Conservation (phyloP, 495 filamentous ascomycete species). For the Neurospora sp. region DNA sequence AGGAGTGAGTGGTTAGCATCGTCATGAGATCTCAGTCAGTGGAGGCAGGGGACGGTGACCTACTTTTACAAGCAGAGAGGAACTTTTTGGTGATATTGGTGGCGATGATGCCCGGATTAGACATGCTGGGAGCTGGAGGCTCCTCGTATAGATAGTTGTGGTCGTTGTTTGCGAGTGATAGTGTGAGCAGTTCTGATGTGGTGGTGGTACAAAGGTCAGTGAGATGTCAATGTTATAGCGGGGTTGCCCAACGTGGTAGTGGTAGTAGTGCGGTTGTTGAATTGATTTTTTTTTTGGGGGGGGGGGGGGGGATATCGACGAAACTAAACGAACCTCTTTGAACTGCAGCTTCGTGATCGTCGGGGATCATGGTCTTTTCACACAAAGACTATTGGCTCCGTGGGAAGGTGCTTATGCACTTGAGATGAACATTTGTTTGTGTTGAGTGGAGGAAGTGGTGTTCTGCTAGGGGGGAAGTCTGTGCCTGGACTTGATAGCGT, state of each 20-base stretch:
- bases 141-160: not conserved
- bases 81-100: slow-evolving; percentile 76
- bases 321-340: not conserved
- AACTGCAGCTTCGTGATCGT: not conserved
- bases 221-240: not conserved
- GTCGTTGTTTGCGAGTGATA: slow-evolving; percentile 7
- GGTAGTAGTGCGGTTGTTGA: not conserved
- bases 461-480: not conserved
- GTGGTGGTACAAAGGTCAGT: not conserved
- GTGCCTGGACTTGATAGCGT: not conserved
- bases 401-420: not conserved
- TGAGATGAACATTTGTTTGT: not conserved
- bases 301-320: not conserved
- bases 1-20: not conserved
- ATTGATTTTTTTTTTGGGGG: not conserved
- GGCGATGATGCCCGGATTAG: slow-evolving; percentile 42
- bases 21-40: not conserved
- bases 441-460: not conserved
- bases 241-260: not conserved
- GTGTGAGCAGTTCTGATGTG: slow-evolving; percentile 6
- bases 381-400: too few species aligned
- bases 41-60: slow-evolving; percentile 9
- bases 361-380: not conserved
- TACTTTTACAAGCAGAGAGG: slow-evolving; percentile 57
- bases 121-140: slow-evolving; percentile 26